A percentile compares a stretch with the other conserved stretches of the same genome.
Evolutionary conservation across 2,329 filamentous ascomycete genomes (phyloP).

Genomic region (Aspergillus latus): DNA sequence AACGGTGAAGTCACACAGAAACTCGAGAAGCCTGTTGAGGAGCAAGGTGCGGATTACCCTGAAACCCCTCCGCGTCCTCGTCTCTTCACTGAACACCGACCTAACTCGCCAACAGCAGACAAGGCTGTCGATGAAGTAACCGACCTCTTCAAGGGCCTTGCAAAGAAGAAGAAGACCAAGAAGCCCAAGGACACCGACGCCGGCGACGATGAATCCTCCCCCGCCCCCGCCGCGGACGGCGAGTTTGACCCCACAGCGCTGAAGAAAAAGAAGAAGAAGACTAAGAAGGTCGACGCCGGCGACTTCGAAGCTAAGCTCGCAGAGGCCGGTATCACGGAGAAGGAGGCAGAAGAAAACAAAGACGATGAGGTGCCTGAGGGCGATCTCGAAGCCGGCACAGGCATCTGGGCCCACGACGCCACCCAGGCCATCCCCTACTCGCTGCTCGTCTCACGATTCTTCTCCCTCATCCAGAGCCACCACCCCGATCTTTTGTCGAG

Average conservation of each 20-base stretch:
- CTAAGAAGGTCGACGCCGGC: slow-evolving; percentile 57
- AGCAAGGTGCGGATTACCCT: slow-evolving; percentile 28
- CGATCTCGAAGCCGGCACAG: slow-evolving; percentile 83
- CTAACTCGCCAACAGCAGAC: slow-evolving; percentile 42
- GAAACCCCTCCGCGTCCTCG: neutral
- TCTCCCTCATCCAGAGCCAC: slow-evolving; percentile 88
- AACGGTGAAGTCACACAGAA: slow-evolving; percentile 79
- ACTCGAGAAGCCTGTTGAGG: slow-evolving; percentile 67
- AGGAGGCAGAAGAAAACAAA: slow-evolving; percentile 56
- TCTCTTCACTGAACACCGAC: neutral
- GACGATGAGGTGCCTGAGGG: slow-evolving; percentile 62
- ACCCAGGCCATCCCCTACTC: slow-evolving; percentile 77
- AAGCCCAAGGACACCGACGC: slow-evolving; percentile 58
- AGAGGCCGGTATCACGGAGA: slow-evolving; percentile 59
- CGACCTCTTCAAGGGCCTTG: slow-evolving; percentile 65
- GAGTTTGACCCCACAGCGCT: slow-evolving; percentile 68
- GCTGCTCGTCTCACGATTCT: slow-evolving; percentile 86
- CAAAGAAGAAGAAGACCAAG: slow-evolving; percentile 72
- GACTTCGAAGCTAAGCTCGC: slow-evolving; percentile 69
- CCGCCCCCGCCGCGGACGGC: slow-evolving; percentile 51
- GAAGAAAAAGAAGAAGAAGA: slow-evolving; percentile 79
- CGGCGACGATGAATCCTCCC: slow-evolving; percentile 51
- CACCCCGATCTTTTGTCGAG: slow-evolving; percentile 92
- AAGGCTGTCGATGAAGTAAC: slow-evolving; percentile 65
- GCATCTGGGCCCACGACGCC: slow-evolving; percentile 84